Percentiles rank a stretch among this genome's conserved stretches.
These are phyloP conservation scores for Knoxdaviesia capensis DNA, from an alignment of 2,329 filamentous ascomycete species.

Conservation along the genomic window DNA sequence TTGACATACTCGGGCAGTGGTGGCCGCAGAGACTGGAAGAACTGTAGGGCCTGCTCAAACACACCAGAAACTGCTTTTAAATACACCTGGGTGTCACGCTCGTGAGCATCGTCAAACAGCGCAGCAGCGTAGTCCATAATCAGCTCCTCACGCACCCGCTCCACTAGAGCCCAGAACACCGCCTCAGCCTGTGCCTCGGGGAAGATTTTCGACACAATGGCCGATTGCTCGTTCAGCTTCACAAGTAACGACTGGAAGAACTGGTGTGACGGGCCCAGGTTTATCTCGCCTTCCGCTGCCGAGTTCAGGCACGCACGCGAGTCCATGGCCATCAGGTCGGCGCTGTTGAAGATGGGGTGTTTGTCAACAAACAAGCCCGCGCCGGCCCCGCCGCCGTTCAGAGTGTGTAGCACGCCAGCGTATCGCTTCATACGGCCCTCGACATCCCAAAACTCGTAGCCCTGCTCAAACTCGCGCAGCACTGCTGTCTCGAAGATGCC, in stretches of 20 bases:
- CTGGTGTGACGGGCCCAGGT: conserved; percentile 56
- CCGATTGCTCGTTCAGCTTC: conserved; percentile 66
- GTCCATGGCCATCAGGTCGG: conserved; percentile 43
- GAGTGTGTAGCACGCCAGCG: conserved; percentile 60
- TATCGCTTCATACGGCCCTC: conserved; percentile 79
- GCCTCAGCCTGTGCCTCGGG: conserved; percentile 33
- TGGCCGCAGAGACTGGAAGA: conserved; percentile 50
- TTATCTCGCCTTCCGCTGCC: conserved; percentile 43
- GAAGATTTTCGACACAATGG: conserved; percentile 67
- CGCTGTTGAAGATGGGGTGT: conserved; percentile 63
- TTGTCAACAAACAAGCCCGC: conserved; percentile 78
- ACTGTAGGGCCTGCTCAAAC: conserved; percentile 68
- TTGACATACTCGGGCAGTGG: conserved; percentile 36
- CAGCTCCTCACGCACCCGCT: conserved; percentile 67
- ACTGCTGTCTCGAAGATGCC: conserved; percentile 80
- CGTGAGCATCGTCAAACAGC: conserved; percentile 73
- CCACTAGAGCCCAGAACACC: conserved; percentile 60
- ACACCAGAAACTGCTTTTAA: conserved; percentile 71
- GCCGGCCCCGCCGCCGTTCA: conserved; percentile 64
- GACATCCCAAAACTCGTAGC: conserved; percentile 73
- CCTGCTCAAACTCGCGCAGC: conserved; percentile 78
- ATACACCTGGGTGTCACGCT: conserved; percentile 54
- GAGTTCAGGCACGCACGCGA: conserved; percentile 66
- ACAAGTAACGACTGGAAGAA: conserved; percentile 62
- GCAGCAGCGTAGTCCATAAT: conserved; percentile 71